Base-by-base conservation (phyloP, 768 basidiomycete species). In the Mycena rebaudengoi region DNA sequence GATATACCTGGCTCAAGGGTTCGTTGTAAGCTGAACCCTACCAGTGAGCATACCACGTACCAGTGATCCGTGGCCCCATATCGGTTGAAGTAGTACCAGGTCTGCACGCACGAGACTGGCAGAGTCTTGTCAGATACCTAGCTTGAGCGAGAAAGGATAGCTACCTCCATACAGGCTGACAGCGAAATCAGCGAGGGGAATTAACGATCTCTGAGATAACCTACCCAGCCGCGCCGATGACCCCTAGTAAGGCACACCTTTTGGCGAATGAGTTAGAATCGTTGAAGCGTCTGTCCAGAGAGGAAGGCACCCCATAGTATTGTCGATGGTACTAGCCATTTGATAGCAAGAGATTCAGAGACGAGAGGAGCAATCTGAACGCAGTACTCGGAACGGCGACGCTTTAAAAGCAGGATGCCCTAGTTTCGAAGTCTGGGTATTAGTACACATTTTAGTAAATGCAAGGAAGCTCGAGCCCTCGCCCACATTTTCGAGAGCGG, bases 51-150 rank as follows among this genome's bases (percentile, higher is more conserved):
- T n/a, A 21, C 25, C 20, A 56, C 61, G 48, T 51, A 45, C 50
- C 61, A 67, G 23, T 18, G 64, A 59, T 46, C 50, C 37, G 28
- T 66, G 4, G 32, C 30, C 12, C 52, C 32, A 59, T 86, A 87
- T 54, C 81, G 79, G 58, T 78, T 74, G 69, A 83, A 87, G 61
- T 86, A 87, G 69, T 83, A 86, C 80, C 82, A 84, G 0, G 85
- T 82, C 69, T 87, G 86, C 29, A 85, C 80, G 65, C 83, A 85
- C 3, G 86, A 85, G 10, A 87, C 86, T 87, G 55, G n/a, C 16
- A 5, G 50, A 33, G 44, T 32, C 23, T 16, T n/a, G n/a, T n/a
- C n/a, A n/a, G n/a, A n/a, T n/a, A n/a, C n/a, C n/a, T n/a, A n/a
- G 43, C 21, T 29, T 18, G 21, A 45, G 65, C 69, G n/a, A n/a